Percentiles rank a stretch among this genome's conserved stretches.
phyloP scores from a whole-genome alignment of 75 land plant genomes.

The Picea sitchensis region DNA sequence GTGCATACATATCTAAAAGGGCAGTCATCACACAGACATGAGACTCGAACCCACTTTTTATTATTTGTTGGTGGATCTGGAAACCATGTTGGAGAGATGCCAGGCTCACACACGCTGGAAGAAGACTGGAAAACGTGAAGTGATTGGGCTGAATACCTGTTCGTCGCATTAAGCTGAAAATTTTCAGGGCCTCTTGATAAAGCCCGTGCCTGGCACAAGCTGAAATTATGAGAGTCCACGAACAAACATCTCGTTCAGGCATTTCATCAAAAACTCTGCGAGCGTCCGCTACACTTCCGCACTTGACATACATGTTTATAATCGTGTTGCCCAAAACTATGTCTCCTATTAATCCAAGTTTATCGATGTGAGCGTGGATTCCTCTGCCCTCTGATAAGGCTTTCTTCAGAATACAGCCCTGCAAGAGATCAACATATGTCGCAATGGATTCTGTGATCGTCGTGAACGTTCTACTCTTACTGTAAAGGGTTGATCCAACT shows the following conservation, averaged over 20 bases:
- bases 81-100: conserved; percentile 37
- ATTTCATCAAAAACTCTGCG: conserved; percentile 46
- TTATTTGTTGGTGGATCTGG: conserved; percentile 30
- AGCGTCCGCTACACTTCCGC: conserved; percentile 34
- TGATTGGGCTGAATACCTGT: conserved; percentile 34
- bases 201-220: conserved; percentile 20
- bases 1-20: conserved; percentile 62
- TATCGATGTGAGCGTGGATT: background rate
- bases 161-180: conserved; percentile 36
- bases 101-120: conserved; percentile 43
- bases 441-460: too few relatives aligned
- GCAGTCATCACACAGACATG: conserved; percentile 44
- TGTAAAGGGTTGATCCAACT: too few relatives aligned
- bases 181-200: conserved; percentile 37
- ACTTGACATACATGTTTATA: conserved; percentile 17
- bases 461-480: too few relatives aligned
- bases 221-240: conserved; percentile 52
- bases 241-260: conserved; percentile 55
- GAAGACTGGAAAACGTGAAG: conserved; percentile 31
- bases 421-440: background rate
- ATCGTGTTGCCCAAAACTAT: background rate
- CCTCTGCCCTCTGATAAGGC: background rate
- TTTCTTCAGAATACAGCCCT: background rate
- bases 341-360: background rate
- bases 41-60: conserved; percentile 19